phyloP scores from a whole-genome alignment of 1,139 yeast species.

The Magnusiomyces tetraspermus region DNA sequence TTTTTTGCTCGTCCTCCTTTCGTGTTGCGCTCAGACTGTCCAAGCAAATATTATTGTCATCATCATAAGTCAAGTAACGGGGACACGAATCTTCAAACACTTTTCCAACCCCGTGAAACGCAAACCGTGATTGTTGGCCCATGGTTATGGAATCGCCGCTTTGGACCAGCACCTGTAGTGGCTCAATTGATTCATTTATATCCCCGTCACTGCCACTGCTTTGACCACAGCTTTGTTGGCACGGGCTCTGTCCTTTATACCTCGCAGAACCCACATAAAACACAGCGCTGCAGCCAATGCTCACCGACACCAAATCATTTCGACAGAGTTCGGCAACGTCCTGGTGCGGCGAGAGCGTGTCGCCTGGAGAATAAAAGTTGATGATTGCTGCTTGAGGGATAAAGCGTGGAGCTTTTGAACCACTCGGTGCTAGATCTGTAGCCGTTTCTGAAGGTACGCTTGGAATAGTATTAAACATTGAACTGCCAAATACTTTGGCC shows the following conservation, averaged over 20 bases:
- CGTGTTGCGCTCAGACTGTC: not conserved
- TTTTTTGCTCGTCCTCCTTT: not conserved
- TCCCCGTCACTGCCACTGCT: constrained; percentile 8
- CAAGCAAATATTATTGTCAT: too few relatives aligned
- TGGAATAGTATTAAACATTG: not conserved
- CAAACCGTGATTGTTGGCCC: constrained; percentile 35
- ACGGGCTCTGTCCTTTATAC: constrained; percentile 1
- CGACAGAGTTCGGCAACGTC: constrained; percentile 37
- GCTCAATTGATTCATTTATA: constrained; percentile 13
- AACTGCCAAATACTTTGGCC: constrained; percentile 17
- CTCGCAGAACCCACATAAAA: constrained; percentile 28
- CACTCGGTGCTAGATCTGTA: too few relatives aligned
- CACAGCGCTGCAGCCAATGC: constrained; percentile 35
- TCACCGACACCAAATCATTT: constrained; percentile 32
- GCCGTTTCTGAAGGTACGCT: too few relatives aligned
- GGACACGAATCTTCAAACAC: constrained; percentile 33
- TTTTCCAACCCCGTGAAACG: constrained; percentile 38
- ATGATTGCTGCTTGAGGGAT: constrained; percentile 37
- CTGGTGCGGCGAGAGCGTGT: constrained; percentile 37
- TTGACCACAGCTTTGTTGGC: not conserved
- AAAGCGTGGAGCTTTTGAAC: constrained; percentile 12
- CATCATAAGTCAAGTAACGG: constrained; percentile 16
- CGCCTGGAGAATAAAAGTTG: constrained; percentile 38
- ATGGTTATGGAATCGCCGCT: constrained; percentile 37
- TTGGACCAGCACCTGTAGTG: constrained; percentile 30